Evolutionary conservation across 1,284 basidiomycete species (phyloP).

Genomic region (Tetrapyrgos nigripes): DNA sequence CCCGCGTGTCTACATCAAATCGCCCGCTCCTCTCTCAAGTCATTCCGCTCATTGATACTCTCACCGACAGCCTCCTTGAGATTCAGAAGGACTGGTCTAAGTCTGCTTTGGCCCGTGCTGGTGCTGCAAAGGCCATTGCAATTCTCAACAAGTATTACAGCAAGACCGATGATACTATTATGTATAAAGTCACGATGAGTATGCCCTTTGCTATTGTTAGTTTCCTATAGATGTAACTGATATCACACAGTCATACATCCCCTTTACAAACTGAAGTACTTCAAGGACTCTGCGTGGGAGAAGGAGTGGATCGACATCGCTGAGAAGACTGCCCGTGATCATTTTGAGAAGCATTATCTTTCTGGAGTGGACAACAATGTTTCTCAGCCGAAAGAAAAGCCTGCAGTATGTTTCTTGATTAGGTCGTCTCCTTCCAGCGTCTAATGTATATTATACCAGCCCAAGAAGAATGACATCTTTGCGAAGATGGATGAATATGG

Average conservation of each 20-base stretch:
- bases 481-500: neutral
- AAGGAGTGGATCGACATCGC: constrained; percentile 16
- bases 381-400: neutral
- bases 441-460: neutral
- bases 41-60: constrained; percentile 17
- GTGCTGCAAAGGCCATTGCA: constrained; percentile 11
- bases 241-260: constrained; percentile 16
- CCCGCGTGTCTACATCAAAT: constrained; percentile 4
- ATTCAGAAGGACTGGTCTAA: neutral
- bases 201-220: neutral
- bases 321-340: neutral
- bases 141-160: constrained; percentile 27
- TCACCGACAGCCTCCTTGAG: constrained; percentile 12
- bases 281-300: constrained; percentile 14
- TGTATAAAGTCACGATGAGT: constrained; percentile 16
- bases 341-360: constrained; percentile 14
- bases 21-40: constrained; percentile 16
- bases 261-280: constrained; percentile 13
- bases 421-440: neutral
- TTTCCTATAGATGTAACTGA: neutral
- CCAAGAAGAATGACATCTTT: neutral
- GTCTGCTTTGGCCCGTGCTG: constrained; percentile 4
- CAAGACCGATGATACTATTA: constrained; percentile 22
- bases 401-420: neutral
- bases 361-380: neutral